Evolutionary conservation across 306 rosid genomes (phyloP).

Genomic region (Chamaecrista fasciculata): DNA sequence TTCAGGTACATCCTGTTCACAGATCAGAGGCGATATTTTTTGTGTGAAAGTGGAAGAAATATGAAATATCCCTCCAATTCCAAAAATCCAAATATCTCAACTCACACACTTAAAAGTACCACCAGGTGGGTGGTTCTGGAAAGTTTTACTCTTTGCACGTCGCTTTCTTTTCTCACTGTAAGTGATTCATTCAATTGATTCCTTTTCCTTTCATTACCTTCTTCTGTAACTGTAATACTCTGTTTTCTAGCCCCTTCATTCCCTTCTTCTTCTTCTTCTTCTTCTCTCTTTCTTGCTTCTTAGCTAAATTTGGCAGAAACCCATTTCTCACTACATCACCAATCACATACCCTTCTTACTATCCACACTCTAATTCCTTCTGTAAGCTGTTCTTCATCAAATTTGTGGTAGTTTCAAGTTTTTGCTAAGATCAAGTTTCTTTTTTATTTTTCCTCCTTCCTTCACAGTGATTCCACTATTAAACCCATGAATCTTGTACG

Average conservation of each 20-base stretch:
- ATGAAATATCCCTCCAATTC: not conserved
- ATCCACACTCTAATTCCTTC: not conserved
- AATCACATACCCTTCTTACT: not conserved
- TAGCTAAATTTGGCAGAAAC: slow-evolving; percentile 18
- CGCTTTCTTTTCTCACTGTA: slow-evolving; percentile 42
- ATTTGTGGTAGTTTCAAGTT: slow-evolving; percentile 17
- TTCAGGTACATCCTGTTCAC: too few relatives aligned
- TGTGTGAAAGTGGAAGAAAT: not conserved
- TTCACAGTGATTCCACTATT: slow-evolving; percentile 9
- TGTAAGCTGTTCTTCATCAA: not conserved
- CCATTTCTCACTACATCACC: not conserved
- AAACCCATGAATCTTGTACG: slow-evolving; percentile 50
- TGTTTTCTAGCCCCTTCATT: slow-evolving; percentile 41
- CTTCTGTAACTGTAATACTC: slow-evolving; percentile 37
- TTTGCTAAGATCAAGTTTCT: slow-evolving; percentile 33
- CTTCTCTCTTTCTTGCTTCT: slow-evolving; percentile 26
- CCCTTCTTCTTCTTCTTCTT: slow-evolving; percentile 39
- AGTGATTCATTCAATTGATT: not conserved
- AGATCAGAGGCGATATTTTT: not conserved
- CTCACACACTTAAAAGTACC: not conserved
- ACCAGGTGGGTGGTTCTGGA: slow-evolving; percentile 26
- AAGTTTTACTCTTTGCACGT: slow-evolving; percentile 22
- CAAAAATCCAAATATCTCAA: slow-evolving; percentile 20
- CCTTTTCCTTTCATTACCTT: not conserved
- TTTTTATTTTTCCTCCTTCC: slow-evolving; percentile 2